Evolutionary conservation across 768 basidiomycete species (phyloP), one percentile per base, ranked within the genome.

Genomic region (Phlebiopsis flavidoalba): DNA sequence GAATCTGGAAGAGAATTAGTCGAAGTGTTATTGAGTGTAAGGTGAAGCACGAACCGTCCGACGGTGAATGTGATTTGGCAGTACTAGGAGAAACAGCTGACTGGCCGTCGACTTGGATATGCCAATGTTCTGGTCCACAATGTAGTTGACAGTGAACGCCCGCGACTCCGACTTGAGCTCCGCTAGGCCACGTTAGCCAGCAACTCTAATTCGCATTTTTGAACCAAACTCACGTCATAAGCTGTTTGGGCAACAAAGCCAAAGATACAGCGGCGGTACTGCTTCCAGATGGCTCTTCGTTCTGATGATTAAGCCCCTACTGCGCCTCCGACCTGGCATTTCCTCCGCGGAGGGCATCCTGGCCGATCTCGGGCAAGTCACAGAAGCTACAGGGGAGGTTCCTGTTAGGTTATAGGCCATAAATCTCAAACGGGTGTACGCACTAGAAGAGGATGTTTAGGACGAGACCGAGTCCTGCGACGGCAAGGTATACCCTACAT

Each of bases 221-320:
- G 60, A 54, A 40, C 21, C 53, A 21, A 15, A 73, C 83, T 54
- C 73, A 86, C 80, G 82, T 77, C n/a, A 65, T 87, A 88, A 46
- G 79, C 74, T 47, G 84, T 90, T 70, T 91, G 89, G 19, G 87
- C 87, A 58, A 89, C 79, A 65, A 82, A 88, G 33, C 89, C 89
- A 67, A 88, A 85, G 53, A 90, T 76, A 62, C 87, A 87, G 58
- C 83, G n/a, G n/a, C n/a, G 81, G 65, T 82, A 85, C 65, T 91
- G 88, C 72, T 79, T 86, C 76, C 79, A 80, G 73, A 89, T 3
- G 89, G 74, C 57, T 83, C 80, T 19, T 75, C 71, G 43, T 80
- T n/a, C 77, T 6, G 69, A 69, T 22, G n/a, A n/a, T 73, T 72
- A 12, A 76, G 64, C 8, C 80, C n/a, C 81, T 26, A 67, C 77